These are phyloP conservation scores for Sporothrix brasiliensis DNA, from an alignment of 2,329 filamentous ascomycete genomes.

Conservation along the genomic window DNA sequence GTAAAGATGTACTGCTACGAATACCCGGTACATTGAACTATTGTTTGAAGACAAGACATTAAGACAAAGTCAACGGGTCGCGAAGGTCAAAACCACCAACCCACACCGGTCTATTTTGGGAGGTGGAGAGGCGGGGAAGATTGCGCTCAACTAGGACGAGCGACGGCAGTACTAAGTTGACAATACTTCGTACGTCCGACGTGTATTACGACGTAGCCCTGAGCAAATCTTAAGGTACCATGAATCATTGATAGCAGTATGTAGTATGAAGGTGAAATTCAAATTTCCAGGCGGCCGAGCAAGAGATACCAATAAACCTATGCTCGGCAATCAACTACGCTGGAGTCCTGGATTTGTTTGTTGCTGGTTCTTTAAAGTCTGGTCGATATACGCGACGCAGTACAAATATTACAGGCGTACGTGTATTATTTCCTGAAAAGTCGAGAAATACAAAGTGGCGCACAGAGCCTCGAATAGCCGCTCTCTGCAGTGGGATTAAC, in stretches of 20 bases:
- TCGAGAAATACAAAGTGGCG: not conserved
- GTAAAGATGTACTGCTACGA: not conserved
- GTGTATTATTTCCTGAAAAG: no score
- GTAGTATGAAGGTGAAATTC: not conserved
- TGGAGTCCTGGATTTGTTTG: no score
- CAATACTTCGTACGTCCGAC: no score
- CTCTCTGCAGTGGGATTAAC: not conserved
- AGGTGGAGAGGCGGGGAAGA: not conserved
- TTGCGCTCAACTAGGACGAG: not conserved
- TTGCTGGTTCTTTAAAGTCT: no score
- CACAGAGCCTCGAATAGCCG: conserved; percentile 32
- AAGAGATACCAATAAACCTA: no score
- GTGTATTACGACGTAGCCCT: no score
- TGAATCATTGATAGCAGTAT: not conserved
- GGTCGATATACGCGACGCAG: no score
- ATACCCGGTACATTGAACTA: not conserved
- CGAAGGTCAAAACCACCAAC: not conserved
- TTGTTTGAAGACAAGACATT: not conserved
- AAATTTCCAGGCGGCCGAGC: no score
- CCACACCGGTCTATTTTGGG: not conserved
- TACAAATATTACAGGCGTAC: no score
- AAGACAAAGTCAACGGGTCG: not conserved
- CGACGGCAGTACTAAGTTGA: not conserved
- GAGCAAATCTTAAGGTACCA: no score
- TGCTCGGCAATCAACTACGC: no score